Conservation (phyloP, 371 early-diverging fungal species). For the Rhizomucor miehei region DNA sequence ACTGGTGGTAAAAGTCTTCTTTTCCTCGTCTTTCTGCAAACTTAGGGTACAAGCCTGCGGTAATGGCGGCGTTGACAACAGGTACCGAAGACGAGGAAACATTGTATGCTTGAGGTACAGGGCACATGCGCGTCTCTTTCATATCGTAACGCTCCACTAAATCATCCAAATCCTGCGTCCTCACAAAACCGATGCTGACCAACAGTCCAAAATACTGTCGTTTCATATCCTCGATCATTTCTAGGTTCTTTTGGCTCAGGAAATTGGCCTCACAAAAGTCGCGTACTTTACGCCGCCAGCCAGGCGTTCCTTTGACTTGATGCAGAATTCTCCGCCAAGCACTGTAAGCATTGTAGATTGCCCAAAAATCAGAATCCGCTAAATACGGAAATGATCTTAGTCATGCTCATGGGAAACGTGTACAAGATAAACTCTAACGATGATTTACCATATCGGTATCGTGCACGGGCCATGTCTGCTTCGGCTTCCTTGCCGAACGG, state of each 20-base stretch:
- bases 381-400: conserved; percentile 8
- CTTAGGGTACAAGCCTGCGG: conserved; percentile 68
- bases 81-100: conserved; percentile 36
- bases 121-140: conserved; percentile 33
- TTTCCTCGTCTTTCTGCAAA: conserved; percentile 35
- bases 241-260: conserved; percentile 60
- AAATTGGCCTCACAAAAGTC: conserved; percentile 56
- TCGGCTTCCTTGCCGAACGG: conserved; percentile 72
- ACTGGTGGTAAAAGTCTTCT: conserved; percentile 13
- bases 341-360: conserved; percentile 71
- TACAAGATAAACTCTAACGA: neutral
- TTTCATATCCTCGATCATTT: conserved; percentile 78
- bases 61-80: conserved; percentile 64
- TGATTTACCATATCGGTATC: conserved; percentile 37
- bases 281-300: conserved; percentile 34
- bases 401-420: neutral
- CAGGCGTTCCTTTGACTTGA: conserved; percentile 19
- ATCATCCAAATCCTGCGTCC: conserved; percentile 18
- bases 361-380: conserved; percentile 76
- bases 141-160: conserved; percentile 16
- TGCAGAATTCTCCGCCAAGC: conserved; percentile 57
- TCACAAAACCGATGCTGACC: conserved; percentile 72
- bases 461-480: conserved; percentile 51
- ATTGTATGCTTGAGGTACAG: conserved; percentile 47
- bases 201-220: conserved; percentile 74